Evolutionary conservation across 2,329 filamentous ascomycete genomes (phyloP).

Genomic region (Penicillium sumatraense): DNA sequence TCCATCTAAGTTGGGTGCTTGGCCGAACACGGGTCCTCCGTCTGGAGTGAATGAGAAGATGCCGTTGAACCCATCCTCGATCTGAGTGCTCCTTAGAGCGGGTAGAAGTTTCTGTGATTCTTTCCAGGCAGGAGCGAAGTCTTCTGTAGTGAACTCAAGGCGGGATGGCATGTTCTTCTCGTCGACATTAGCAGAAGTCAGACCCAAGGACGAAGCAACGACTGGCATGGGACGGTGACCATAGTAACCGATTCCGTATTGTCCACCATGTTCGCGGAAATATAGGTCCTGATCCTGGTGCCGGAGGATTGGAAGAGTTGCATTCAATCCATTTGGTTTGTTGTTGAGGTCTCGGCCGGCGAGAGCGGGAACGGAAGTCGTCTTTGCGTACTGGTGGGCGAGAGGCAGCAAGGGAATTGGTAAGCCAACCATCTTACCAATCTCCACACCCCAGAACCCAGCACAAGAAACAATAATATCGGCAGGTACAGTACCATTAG

Average conservation of each 20-base stretch:
- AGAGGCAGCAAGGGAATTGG: conserved; percentile 64
- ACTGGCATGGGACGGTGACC: conserved; percentile 67
- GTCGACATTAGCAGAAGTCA: conserved; percentile 58
- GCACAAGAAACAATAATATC: conserved; percentile 68
- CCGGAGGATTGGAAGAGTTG: conserved; percentile 62
- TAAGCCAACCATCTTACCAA: conserved; percentile 65
- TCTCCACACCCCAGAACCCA: conserved; percentile 69
- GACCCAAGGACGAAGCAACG: conserved; percentile 58
- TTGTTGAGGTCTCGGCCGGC: conserved; percentile 43
- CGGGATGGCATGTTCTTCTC: conserved; percentile 68
- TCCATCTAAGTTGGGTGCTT: conserved; percentile 61
- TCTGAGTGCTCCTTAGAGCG: conserved; percentile 53
- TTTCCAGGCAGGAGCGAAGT: conserved; percentile 66
- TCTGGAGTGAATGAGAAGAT: conserved; percentile 70
- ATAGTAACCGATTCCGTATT: conserved; percentile 67
- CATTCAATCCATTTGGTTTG: conserved; percentile 56
- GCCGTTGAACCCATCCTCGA: conserved; percentile 67
- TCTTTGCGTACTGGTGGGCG: conserved; percentile 68
- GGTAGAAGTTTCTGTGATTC: conserved; percentile 61
- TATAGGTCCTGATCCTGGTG: conserved; percentile 69
- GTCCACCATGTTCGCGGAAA: conserved; percentile 67
- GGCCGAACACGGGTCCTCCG: conserved; percentile 63
- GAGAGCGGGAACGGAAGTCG: conserved; percentile 56
- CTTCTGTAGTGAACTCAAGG: conserved; percentile 62
- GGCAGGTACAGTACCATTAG: conserved; percentile 55